These are phyloP conservation scores for Plasmodium vinckei DNA, from an alignment of 169 alveolate genomes.

Conservation along the genomic window DNA sequence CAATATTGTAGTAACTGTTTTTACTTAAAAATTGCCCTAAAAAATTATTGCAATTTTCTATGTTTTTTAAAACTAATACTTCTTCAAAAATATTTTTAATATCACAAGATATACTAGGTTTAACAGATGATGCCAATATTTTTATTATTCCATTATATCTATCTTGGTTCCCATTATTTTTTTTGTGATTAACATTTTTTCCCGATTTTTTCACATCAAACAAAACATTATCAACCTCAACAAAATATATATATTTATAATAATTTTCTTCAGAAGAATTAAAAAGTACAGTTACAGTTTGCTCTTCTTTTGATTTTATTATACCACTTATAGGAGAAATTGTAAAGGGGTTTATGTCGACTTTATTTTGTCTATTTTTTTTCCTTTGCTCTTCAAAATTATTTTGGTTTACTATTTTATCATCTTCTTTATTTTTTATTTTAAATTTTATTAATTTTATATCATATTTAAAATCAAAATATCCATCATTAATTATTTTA, in stretches of 20 bases:
- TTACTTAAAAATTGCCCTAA: slow-evolving; percentile 33
- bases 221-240: slow-evolving; percentile 35
- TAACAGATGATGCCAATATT: slow-evolving; percentile 66
- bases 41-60: slow-evolving; percentile 19
- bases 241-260: slow-evolving; percentile 57
- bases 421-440: slow-evolving; percentile 38
- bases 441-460: slow-evolving; percentile 49
- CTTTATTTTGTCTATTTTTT: not conserved
- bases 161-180: not conserved
- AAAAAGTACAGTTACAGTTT: slow-evolving; percentile 49
- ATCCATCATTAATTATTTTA: slow-evolving; percentile 67
- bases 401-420: slow-evolving; percentile 2
- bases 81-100: slow-evolving; percentile 70
- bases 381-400: not conserved
- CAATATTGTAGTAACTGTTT: slow-evolving; percentile 59
- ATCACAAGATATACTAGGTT: slow-evolving; percentile 59
- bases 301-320: slow-evolving; percentile 65
- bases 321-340: slow-evolving; percentile 49
- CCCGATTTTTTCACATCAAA: not conserved
- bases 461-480: slow-evolving; percentile 62
- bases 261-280: slow-evolving; percentile 60
- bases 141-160: slow-evolving; percentile 26
- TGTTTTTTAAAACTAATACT: slow-evolving; percentile 20
- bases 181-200: not conserved
- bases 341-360: slow-evolving; percentile 26